Conservation (phyloP, 305 asterid genomes). For the Fraxinus sp. region DNA sequence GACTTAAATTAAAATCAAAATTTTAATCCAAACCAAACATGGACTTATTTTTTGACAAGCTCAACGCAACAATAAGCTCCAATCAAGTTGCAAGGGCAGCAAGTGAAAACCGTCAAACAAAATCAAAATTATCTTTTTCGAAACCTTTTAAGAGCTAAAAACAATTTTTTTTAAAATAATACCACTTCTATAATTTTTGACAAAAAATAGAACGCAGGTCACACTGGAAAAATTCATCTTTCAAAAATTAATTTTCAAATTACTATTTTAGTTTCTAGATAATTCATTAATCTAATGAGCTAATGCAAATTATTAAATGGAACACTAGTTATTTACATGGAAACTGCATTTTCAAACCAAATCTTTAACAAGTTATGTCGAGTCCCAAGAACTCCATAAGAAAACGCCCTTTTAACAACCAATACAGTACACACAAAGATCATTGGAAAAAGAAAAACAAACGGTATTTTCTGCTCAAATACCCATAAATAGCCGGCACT, state of each 20-base stretch:
- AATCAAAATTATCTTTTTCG: neutral
- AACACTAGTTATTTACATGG: neutral
- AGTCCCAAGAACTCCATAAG: neutral
- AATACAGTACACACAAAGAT: neutral
- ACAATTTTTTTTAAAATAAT: too few relatives aligned
- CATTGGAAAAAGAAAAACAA: neutral
- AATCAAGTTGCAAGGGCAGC: neutral
- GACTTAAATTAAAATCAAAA: neutral
- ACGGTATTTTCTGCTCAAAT: slow-evolving; percentile 33
- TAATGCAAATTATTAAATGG: neutral
- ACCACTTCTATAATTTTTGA: neutral
- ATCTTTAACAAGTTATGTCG: neutral
- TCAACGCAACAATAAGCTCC: neutral
- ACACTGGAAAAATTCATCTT: neutral
- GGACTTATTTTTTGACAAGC: neutral
- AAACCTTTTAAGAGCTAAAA: neutral
- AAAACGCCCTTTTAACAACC: neutral
- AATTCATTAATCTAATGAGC: neutral
- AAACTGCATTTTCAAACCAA: neutral
- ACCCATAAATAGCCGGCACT: slow-evolving; percentile 70
- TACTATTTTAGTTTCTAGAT: neutral
- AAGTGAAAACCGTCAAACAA: neutral
- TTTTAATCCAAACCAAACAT: neutral
- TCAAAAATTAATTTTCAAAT: neutral
- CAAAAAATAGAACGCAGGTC: neutral